phyloP scores from a whole-genome alignment of 257 asterid genomes.

The Craterostigma plantagineum region DNA sequence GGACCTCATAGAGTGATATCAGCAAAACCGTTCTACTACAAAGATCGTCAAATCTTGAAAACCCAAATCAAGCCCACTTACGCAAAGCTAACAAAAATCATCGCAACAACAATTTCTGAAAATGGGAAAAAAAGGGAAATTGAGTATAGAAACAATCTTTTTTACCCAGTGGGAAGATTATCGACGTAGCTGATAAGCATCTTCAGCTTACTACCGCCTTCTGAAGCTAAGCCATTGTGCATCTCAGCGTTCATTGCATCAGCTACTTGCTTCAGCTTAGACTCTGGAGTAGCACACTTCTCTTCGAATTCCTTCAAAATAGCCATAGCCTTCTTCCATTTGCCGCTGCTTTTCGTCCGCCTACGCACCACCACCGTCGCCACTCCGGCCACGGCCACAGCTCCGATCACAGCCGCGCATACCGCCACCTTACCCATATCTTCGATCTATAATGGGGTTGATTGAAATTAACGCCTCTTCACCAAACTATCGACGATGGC shows the following conservation, averaged over 20 bases:
- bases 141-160: background rate
- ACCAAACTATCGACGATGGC: no score
- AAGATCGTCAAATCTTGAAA: no score
- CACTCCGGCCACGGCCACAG: slow-evolving; percentile 49
- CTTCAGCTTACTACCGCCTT: slow-evolving; percentile 76
- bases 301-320: slow-evolving; percentile 54
- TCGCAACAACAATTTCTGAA: no score
- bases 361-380: slow-evolving; percentile 47
- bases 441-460: no score
- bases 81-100: no score
- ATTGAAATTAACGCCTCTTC: no score
- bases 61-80: no score
- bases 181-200: slow-evolving; percentile 75
- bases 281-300: slow-evolving; percentile 54
- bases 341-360: slow-evolving; percentile 40
- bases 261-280: slow-evolving; percentile 42
- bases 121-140: background rate
- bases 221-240: slow-evolving; percentile 79
- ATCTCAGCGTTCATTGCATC: slow-evolving; percentile 77
- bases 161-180: slow-evolving; percentile 59
- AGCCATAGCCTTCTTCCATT: slow-evolving; percentile 41
- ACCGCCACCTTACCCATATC: slow-evolving; percentile 49
- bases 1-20: no score
- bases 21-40: no score
- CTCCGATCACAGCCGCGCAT: slow-evolving; percentile 59